These are phyloP conservation scores for Rusavskia elegans DNA, from an alignment of 495 filamentous ascomycete species.

Conservation along the genomic window DNA sequence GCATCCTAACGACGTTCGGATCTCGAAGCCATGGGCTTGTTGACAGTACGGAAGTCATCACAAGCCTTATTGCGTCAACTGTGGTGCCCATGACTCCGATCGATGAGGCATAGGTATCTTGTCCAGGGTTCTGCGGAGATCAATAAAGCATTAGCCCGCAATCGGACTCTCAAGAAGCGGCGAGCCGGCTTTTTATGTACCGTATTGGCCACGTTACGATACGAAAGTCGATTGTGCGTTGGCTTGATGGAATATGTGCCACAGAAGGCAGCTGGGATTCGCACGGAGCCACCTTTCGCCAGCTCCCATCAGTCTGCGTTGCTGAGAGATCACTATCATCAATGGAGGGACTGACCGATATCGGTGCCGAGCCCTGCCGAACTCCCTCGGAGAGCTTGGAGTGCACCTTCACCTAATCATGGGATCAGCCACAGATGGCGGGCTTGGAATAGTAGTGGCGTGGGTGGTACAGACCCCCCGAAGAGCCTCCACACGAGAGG, in stretches of 20 bases:
- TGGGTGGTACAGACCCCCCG: conserved; percentile 13
- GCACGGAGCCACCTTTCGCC: conserved; percentile 27
- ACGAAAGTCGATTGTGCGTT: conserved; percentile 27
- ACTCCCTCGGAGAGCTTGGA: conserved; percentile 22
- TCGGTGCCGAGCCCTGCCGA: conserved; percentile 26
- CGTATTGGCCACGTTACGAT: conserved; percentile 24
- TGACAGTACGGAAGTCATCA: conserved; percentile 18
- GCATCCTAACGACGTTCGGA: conserved; percentile 18
- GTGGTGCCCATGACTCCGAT: conserved; percentile 9
- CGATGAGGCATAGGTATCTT: conserved; percentile 18
- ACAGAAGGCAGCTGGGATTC: conserved; percentile 33
- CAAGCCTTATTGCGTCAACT: conserved; percentile 17
- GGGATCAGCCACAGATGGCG: neutral
- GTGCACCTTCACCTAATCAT: conserved; percentile 19
- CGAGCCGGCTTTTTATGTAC: neutral
- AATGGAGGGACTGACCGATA: conserved; percentile 12
- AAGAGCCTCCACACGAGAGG: conserved; percentile 31
- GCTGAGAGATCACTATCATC: neutral
- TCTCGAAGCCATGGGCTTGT: conserved; percentile 21
- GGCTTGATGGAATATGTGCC: conserved; percentile 29
- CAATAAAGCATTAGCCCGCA: neutral
- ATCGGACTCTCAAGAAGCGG: too few species aligned
- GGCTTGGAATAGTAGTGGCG: neutral
- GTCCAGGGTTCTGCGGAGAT: conserved; percentile 18
- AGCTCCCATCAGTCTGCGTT: neutral